Percentiles rank a stretch among this genome's conserved stretches.
phyloP scores from a whole-genome alignment of 495 filamentous ascomycete genomes.

The Pseudevernia furfuracea region DNA sequence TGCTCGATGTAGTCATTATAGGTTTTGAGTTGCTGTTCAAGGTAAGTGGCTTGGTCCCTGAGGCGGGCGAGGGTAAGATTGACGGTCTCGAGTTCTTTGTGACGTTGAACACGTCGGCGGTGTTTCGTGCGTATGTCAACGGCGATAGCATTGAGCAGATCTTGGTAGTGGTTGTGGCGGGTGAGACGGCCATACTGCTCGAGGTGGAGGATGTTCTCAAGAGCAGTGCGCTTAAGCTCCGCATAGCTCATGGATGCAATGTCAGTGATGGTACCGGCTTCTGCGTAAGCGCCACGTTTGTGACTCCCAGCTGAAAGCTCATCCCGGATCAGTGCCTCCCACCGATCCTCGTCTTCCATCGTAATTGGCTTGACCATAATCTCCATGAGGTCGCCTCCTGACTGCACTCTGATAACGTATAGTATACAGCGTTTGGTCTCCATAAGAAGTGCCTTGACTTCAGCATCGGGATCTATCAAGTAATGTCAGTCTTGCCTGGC shows the following conservation, averaged over 20 bases:
- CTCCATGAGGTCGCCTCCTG: slow-evolving; percentile 83
- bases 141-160: slow-evolving; percentile 91
- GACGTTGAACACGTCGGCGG: slow-evolving; percentile 78
- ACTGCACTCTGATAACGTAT: slow-evolving; percentile 95
- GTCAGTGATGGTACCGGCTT: slow-evolving; percentile 76
- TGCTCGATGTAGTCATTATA: slow-evolving; percentile 99
- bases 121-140: slow-evolving; percentile 96
- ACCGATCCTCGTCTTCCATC: slow-evolving; percentile 80
- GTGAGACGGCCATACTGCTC: slow-evolving; percentile 80
- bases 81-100: slow-evolving; percentile 84
- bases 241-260: slow-evolving; percentile 84
- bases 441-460: slow-evolving; percentile 87
- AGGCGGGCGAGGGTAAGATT: slow-evolving; percentile 74
- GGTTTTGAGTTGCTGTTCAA: slow-evolving; percentile 89
- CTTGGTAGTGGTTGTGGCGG: slow-evolving; percentile 90
- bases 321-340: slow-evolving; percentile 74
- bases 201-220: slow-evolving; percentile 88
- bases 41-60: slow-evolving; percentile 82
- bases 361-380: slow-evolving; percentile 87
- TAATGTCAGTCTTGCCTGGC: slow-evolving; percentile 6
- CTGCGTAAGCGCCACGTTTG: slow-evolving; percentile 79
- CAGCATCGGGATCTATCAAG: slow-evolving; percentile 69
- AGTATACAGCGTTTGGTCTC: slow-evolving; percentile 96
- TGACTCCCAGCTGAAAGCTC: slow-evolving; percentile 64
- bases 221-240: slow-evolving; percentile 81